Evolutionary conservation across 208 protist genomes (phyloP).

Genomic region (Leishmania lainsoni): DNA sequence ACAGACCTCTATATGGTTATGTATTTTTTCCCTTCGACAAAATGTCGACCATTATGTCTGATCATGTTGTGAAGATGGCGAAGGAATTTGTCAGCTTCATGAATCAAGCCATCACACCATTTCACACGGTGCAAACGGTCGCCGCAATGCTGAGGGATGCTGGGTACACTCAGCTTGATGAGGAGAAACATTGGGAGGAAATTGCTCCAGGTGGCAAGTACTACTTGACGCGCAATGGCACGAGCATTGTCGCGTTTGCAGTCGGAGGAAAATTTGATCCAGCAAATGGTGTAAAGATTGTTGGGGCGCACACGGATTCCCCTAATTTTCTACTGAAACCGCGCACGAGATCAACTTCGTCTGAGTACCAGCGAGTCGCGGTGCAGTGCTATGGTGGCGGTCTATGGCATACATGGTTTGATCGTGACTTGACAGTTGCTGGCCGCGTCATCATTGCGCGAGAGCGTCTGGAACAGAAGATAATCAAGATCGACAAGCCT

Average conservation of each 20-base stretch:
- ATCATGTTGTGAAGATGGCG: conserved; percentile 33
- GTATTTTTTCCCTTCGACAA: not conserved
- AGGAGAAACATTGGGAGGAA: conserved; percentile 62
- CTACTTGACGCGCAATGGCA: conserved; percentile 97
- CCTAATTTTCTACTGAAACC: conserved; percentile 92
- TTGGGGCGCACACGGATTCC: conserved; percentile 98
- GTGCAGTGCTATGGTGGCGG: conserved; percentile 91
- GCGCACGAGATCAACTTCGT: conserved; percentile 37
- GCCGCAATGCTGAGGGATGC: conserved; percentile 43
- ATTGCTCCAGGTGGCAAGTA: conserved; percentile 91
- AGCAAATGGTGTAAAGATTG: conserved; percentile 92
- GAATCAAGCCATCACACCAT: conserved; percentile 72
- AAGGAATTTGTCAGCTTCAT: conserved; percentile 75
- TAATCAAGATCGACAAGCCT: conserved; percentile 89
- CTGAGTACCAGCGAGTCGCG: conserved; percentile 60
- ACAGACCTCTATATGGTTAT: not conserved
- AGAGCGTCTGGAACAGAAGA: conserved; percentile 41
- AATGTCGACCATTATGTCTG: conserved; percentile 32
- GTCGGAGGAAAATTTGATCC: conserved; percentile 93
- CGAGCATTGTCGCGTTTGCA: conserved; percentile 95
- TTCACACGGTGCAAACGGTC: conserved; percentile 73
- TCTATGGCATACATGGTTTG: conserved; percentile 92
- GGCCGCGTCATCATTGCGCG: conserved; percentile 73
- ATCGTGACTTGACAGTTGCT: conserved; percentile 88
- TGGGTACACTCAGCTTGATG: conserved; percentile 65